Conservation (phyloP, 2,329 filamentous ascomycete genomes). For the Alternaria sp. region DNA sequence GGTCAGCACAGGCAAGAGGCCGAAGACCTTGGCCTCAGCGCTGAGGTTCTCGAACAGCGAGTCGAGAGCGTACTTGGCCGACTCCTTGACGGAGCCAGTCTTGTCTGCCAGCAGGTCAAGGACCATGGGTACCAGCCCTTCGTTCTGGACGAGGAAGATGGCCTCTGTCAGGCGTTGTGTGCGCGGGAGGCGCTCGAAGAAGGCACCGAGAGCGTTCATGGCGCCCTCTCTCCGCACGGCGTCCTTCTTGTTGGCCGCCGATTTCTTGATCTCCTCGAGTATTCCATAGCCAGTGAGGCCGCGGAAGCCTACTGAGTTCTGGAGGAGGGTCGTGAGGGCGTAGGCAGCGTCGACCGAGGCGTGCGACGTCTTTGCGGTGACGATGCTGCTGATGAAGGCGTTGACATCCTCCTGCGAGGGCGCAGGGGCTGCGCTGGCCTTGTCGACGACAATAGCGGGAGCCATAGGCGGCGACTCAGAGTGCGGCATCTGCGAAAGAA, state of each 20-base stretch:
- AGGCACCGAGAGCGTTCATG: conserved; percentile 91
- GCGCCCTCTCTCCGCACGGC: conserved; percentile 83
- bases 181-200: conserved; percentile 87
- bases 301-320: conserved; percentile 69
- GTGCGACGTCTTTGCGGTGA: conserved; percentile 61
- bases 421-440: conserved; percentile 49
- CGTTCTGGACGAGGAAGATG: conserved; percentile 81
- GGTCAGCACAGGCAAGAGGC: conserved; percentile 77
- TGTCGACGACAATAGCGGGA: conserved; percentile 55
- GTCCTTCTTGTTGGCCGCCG: conserved; percentile 92
- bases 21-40: conserved; percentile 81
- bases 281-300: conserved; percentile 68
- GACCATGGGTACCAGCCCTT: conserved; percentile 72
- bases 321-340: conserved; percentile 67
- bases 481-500: conserved; percentile 54
- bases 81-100: conserved; percentile 83
- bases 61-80: conserved; percentile 92
- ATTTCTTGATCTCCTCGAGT: conserved; percentile 72
- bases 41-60: conserved; percentile 80
- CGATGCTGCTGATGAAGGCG: conserved; percentile 52
- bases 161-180: conserved; percentile 81
- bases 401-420: conserved; percentile 56
- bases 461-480: conserved; percentile 59
- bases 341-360: conserved; percentile 69
- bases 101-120: conserved; percentile 92